Evolutionary conservation across 345 rosid genomes (phyloP).

Genomic region (Rhodamnia argentea): DNA sequence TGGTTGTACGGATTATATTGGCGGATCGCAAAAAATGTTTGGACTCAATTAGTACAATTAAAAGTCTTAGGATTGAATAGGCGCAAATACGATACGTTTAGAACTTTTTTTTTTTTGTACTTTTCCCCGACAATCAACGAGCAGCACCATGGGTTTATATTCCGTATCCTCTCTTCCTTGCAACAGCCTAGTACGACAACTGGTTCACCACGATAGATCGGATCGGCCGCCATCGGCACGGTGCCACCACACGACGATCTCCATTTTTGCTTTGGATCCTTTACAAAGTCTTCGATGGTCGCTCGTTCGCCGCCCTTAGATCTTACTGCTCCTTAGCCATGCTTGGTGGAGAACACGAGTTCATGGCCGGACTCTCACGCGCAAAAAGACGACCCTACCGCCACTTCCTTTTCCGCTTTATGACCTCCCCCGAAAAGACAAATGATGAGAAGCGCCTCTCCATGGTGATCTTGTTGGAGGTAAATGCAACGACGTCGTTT

Average conservation of each 20-base stretch:
- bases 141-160: not conserved
- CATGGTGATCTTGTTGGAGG: not conserved
- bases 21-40: no score
- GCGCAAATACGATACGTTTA: no score
- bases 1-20: no score
- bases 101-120: no score
- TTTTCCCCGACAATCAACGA: not conserved
- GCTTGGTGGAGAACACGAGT: not conserved
- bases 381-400: not conserved
- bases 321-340: not conserved
- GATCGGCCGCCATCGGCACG: not conserved
- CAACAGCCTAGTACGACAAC: not conserved
- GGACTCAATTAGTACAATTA: no score
- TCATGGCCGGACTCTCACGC: not conserved
- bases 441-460: not conserved
- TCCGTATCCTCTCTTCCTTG: not conserved
- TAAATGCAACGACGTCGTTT: no score
- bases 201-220: not conserved
- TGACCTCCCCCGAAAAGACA: not conserved
- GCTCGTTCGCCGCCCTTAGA: not conserved
- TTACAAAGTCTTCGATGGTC: not conserved
- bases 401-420: not conserved
- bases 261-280: not conserved
- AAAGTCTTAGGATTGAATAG: no score
- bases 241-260: not conserved